Base-by-base conservation (phyloP, 2,329 filamentous ascomycete species). In the Alternaria gaisen region DNA sequence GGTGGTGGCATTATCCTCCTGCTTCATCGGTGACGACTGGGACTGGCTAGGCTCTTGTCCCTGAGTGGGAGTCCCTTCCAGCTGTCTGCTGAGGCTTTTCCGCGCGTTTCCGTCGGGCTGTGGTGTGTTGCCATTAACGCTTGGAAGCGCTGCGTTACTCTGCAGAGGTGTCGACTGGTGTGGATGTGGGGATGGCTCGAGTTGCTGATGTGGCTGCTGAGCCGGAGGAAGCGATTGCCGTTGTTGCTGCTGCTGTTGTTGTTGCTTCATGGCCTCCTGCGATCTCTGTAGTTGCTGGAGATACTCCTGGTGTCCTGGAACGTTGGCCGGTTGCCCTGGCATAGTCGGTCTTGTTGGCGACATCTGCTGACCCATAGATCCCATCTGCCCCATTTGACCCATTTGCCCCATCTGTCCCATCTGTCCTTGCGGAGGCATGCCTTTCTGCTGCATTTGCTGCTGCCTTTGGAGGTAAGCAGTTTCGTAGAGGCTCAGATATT, bases 401-500 rank as follows among this genome's bases (percentile, higher is more conserved):
- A 60, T 60, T 10, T 56, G 58, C 0, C 57, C 56, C 48, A 53
- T 47, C n/a, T 53, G 56, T 11, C 51, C 56, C 69, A 74, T 73
- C 52, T 73, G 72, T 43, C 61, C 64, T 54, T 70, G 72, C 38
- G 61, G 63, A 56, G 73, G 71, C 61, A 74, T 70, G 38, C 76
- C 77, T 42, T 81, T 79, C 77, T 57, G 53, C 43, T 60, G 58
- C 57, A 83, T 79, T 68, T 78, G 78, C 54, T 79, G 74, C 63
- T 87, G 87, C 68, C 86, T 85, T 34, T 83, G 81, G 36, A 85
- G 73, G 82, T 86, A 91, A 2, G 85, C 86, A 60, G 89, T 87
- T 75, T 97, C 94, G 66, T 97, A 97, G 32, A 89, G 86, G 26
- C 86, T 81, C 6, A 97, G 80, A 67, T 94, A 93, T 36, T 87